Conservation (phyloP, 306 rosid species). For the Casuarina cunninghamiana region DNA sequence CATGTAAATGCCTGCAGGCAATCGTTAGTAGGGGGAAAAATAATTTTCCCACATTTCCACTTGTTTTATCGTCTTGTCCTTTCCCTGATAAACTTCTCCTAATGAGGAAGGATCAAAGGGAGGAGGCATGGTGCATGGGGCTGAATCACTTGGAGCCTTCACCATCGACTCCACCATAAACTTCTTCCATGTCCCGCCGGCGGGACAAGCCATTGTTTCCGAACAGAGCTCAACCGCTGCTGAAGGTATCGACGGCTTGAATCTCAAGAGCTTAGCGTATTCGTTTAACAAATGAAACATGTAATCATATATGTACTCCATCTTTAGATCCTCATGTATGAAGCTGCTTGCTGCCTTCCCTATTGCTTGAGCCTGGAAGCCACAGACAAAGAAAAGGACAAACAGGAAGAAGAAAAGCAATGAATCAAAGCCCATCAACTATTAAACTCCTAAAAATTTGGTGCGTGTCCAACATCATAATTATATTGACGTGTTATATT, state of each 20-base stretch:
- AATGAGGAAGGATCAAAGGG: conserved; percentile 44
- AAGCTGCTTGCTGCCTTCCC: conserved; percentile 63
- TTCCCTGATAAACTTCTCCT: conserved; percentile 27
- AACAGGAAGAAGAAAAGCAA: background rate
- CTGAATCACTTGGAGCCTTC: conserved; percentile 47
- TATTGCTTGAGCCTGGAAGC: conserved; percentile 46
- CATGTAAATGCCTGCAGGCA: too few relatives aligned
- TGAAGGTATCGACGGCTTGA: conserved; percentile 49
- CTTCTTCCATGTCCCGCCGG: conserved; percentile 36
- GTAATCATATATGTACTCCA: conserved; percentile 73
- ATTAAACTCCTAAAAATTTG: too few relatives aligned
- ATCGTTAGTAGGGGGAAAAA: background rate
- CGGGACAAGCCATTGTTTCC: conserved; percentile 49
- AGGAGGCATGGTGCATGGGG: conserved; percentile 63
- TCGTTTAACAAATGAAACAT: conserved; percentile 75
- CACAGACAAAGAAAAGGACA: background rate
- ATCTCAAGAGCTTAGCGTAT: conserved; percentile 63
- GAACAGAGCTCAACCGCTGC: conserved; percentile 54
- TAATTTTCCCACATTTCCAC: conserved; percentile 64
- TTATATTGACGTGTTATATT: too few relatives aligned
- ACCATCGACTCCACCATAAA: conserved; percentile 73
- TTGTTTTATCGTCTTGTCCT: conserved; percentile 41
- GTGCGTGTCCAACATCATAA: too few relatives aligned
- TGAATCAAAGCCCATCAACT: too few relatives aligned
- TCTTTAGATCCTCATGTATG: conserved; percentile 59